A percentile compares a stretch with the other conserved stretches of the same genome.
phyloP scores from a whole-genome alignment of 768 basidiomycete genomes.

The Zangia roseola region DNA sequence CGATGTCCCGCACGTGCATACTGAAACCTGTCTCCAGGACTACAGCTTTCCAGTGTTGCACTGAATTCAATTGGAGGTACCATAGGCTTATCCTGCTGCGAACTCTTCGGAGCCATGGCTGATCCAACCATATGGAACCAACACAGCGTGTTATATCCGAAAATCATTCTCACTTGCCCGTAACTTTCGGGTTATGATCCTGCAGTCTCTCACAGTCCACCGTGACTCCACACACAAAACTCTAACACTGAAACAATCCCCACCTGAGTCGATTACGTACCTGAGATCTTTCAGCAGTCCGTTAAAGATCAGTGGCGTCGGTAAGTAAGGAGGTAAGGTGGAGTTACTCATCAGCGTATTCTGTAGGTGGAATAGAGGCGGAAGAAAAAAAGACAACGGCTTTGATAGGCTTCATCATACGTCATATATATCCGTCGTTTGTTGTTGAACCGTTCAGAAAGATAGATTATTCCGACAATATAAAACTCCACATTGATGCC shows the following conservation, averaged over 20 bases:
- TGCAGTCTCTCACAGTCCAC: background rate
- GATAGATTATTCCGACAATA: background rate
- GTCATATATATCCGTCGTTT: background rate
- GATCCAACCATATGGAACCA: no score
- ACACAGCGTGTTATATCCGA: no score
- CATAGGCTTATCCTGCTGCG: background rate
- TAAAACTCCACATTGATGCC: background rate
- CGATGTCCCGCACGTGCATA: background rate
- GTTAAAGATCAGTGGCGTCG: conserved; percentile 14
- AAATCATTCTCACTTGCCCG: no score
- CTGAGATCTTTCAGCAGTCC: background rate
- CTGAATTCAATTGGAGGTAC: background rate
- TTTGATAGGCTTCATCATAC: conserved; percentile 6
- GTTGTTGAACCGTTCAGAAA: background rate
- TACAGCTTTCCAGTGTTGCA: conserved; percentile 2
- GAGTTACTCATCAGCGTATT: background rate
- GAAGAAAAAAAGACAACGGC: background rate
- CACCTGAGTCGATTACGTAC: conserved; percentile 12
- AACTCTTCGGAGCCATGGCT: no score
- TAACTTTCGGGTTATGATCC: background rate
- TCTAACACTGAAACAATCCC: background rate
- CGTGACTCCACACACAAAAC: background rate
- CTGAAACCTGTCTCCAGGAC: conserved; percentile 2
- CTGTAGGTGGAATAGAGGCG: background rate
- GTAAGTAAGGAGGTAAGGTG: conserved; percentile 8